These are phyloP conservation scores for Deakozyma indianensis DNA, from an alignment of 805 yeast genomes.

Conservation along the genomic window DNA sequence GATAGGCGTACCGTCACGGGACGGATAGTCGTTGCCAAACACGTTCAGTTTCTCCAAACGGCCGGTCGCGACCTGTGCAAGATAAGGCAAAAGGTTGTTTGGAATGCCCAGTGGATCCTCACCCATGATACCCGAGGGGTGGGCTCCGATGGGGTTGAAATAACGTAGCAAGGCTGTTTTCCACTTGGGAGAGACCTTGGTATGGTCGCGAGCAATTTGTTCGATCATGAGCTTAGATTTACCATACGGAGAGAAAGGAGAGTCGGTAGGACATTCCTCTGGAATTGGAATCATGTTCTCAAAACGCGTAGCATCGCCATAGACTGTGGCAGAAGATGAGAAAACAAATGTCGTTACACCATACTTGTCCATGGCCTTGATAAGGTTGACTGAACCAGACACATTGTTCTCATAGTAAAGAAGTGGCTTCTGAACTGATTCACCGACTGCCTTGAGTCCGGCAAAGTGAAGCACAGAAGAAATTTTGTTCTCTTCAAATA, in stretches of 20 bases:
- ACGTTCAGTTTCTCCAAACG: conserved; percentile 51
- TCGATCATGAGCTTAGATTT: conserved; percentile 56
- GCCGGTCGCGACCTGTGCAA: conserved; percentile 68
- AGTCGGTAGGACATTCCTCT: conserved; percentile 54
- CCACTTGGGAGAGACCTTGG: conserved; percentile 24
- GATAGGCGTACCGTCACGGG: conserved; percentile 69
- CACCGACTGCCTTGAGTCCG: conserved; percentile 74
- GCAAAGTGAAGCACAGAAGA: conserved; percentile 65
- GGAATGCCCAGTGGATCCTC: conserved; percentile 73
- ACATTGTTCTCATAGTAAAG: conserved; percentile 57
- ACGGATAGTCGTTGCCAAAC: conserved; percentile 57
- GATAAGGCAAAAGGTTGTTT: conserved; percentile 57
- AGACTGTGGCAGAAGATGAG: conserved; percentile 70
- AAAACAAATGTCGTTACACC: conserved; percentile 45
- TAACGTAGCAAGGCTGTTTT: conserved; percentile 51
- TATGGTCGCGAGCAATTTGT: conserved; percentile 40
- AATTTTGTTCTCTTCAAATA: conserved; percentile 36
- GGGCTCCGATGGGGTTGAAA: conserved; percentile 80
- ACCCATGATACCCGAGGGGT: conserved; percentile 65
- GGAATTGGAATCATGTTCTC: conserved; percentile 66
- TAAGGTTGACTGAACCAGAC: conserved; percentile 43
- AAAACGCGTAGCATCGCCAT: conserved; percentile 67
- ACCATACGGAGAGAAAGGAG: conserved; percentile 67
- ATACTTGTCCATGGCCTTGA: conserved; percentile 36
- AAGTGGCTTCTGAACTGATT: conserved; percentile 53